Base-by-base conservation (phyloP, 768 basidiomycete species). In the Clavaria fumosa region DNA sequence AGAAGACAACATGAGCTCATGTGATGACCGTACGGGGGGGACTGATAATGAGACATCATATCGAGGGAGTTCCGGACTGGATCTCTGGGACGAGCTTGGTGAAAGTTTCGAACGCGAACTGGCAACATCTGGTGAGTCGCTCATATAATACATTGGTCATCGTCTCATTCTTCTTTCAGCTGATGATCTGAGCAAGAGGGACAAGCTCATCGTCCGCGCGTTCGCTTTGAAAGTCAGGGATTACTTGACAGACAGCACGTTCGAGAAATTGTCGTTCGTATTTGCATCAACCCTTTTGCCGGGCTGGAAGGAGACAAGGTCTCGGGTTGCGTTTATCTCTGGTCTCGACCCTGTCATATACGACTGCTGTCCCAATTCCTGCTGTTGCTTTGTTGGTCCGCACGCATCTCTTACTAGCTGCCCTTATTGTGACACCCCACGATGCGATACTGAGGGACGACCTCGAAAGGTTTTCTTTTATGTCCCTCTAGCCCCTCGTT, bases 301-400 rank as follows among this genome's bases (percentile, higher is more conserved):
- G 19, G 19, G 31, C 19, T 33, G 31, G 31, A 33, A 33, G 31
- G 31, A 33, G 31, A 44, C 47, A 4, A 39, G 46, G 23, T 34
- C 49, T 1, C 53, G 48, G 7, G 43, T 54, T 3, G 43, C 43
- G 4, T 54, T 51, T 24, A 53, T 65, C 3, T 45, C 61, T 3
- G 55, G 50, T 1, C 45, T 66, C 31, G 43, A 51, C 14, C 55
- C 61, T 1, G 40, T 48, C 1, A 33, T 24, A 3, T 62, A 52
- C 45, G 47, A 67, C 45, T 67, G 64, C 45, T 70, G 68, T 47
- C 34, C 48, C 17, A 59, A 62, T 35, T 62, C 59, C 0, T 69
- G 68, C 43, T 47, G 47, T 35, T 57, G 53, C 39, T 69, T 49
- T 42, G 45, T 53, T 10, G 63, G 63, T 1, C 45, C 51, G 0